These are phyloP conservation scores for Amanita pseudoporphyria DNA, from an alignment of 768 basidiomycete species.

Conservation along the genomic window DNA sequence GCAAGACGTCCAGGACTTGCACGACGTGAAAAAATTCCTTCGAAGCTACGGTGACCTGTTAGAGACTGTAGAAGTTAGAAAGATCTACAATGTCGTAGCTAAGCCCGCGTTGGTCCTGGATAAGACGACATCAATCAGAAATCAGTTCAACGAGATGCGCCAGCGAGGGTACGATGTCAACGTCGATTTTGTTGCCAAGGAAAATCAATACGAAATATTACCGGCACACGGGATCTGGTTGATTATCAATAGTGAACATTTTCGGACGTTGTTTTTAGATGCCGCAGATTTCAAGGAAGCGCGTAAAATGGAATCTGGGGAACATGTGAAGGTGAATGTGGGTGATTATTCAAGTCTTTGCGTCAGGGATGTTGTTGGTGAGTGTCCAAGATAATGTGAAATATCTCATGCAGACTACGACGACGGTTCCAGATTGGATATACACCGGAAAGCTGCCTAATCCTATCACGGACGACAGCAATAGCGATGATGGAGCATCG, in stretches of 20 bases:
- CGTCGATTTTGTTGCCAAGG: slow-evolving; percentile 21
- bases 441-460: slow-evolving; percentile 8
- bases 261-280: slow-evolving; percentile 17
- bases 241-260: slow-evolving; percentile 23
- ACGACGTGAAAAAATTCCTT: slow-evolving; percentile 25
- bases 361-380: slow-evolving; percentile 15
- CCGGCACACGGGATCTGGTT: slow-evolving; percentile 32
- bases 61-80: slow-evolving; percentile 21
- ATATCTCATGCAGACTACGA: background rate
- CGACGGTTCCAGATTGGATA: slow-evolving; percentile 3
- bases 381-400: background rate
- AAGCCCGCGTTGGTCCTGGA: slow-evolving; percentile 10
- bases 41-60: slow-evolving; percentile 23
- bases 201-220: slow-evolving; percentile 16
- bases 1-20: slow-evolving; percentile 19
- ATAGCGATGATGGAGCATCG: too few species aligned
- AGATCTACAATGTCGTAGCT: slow-evolving; percentile 10
- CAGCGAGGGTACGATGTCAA: slow-evolving; percentile 23
- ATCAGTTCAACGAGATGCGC: slow-evolving; percentile 25
- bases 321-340: slow-evolving; percentile 9
- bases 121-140: slow-evolving; percentile 14
- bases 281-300: slow-evolving; percentile 13
- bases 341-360: background rate
- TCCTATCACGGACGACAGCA: slow-evolving; percentile 2
- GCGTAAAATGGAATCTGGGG: slow-evolving; percentile 2